Percentiles rank a stretch among this genome's conserved stretches.
Evolutionary conservation across 768 basidiomycete species (phyloP).

Genomic region (Pholiota molesta): DNA sequence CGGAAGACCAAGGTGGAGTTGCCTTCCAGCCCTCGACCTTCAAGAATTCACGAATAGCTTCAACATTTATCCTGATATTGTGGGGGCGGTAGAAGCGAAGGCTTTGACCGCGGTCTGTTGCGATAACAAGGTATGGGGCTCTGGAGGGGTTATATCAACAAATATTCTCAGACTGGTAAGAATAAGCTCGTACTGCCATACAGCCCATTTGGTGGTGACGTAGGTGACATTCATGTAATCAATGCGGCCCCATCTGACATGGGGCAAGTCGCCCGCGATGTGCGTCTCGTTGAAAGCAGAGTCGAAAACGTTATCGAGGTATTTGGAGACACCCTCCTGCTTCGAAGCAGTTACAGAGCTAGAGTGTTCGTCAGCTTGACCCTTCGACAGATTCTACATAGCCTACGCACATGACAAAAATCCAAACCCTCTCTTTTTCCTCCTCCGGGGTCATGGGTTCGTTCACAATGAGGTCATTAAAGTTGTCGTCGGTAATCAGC

Average conservation of each 20-base stretch:
- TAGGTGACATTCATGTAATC: slow-evolving; percentile 86
- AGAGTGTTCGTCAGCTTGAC: slow-evolving; percentile 3
- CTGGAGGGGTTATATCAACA: slow-evolving; percentile 37
- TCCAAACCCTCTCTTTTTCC: slow-evolving; percentile 73
- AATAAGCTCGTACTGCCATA: slow-evolving; percentile 71
- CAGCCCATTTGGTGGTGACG: slow-evolving; percentile 82
- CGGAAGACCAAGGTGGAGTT: slow-evolving; percentile 68
- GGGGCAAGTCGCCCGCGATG: slow-evolving; percentile 60
- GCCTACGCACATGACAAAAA: slow-evolving; percentile 70
- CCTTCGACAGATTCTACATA: not conserved
- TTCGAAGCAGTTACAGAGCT: slow-evolving; percentile 63
- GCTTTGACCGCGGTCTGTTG: slow-evolving; percentile 70
- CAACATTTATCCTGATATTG: slow-evolving; percentile 60
- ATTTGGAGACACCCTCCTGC: slow-evolving; percentile 68
- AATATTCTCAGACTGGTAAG: not conserved
- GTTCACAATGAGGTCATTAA: slow-evolving; percentile 67
- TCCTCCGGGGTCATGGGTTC: slow-evolving; percentile 68
- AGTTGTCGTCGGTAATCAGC: slow-evolving; percentile 85
- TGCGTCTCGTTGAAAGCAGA: slow-evolving; percentile 67
- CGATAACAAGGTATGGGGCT: slow-evolving; percentile 74
- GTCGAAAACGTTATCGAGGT: slow-evolving; percentile 76
- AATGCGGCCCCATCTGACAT: slow-evolving; percentile 83
- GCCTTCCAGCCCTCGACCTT: slow-evolving; percentile 62
- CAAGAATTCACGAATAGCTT: slow-evolving; percentile 68
- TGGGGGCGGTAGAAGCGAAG: slow-evolving; percentile 81